Evolutionary conservation across 1,139 yeast genomes (phyloP).

Genomic region (Yamadazyma triangularis): DNA sequence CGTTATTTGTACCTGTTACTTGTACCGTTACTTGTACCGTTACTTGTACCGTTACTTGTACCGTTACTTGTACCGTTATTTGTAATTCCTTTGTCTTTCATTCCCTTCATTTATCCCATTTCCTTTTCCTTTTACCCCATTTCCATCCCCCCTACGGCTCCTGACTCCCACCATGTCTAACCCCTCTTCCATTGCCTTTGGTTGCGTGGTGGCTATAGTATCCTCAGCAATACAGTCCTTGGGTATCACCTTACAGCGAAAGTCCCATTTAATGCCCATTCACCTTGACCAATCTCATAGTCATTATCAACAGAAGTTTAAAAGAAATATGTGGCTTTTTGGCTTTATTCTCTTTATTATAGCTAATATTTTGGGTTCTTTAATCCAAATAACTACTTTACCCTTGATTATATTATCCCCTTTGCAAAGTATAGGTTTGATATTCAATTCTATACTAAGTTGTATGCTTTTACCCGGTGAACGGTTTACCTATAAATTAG

Average conservation of each 20-base stretch:
- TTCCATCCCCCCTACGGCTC: too few species aligned
- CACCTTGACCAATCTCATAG: constrained; percentile 10
- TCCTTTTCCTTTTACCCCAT: too few species aligned
- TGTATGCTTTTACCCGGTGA: constrained; percentile 69
- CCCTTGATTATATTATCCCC: constrained; percentile 82
- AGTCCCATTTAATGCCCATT: constrained; percentile 54
- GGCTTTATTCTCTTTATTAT: constrained; percentile 70
- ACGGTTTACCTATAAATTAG: constrained; percentile 53
- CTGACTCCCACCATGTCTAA: too few species aligned
- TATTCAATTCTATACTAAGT: constrained; percentile 71
- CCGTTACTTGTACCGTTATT: too few species aligned
- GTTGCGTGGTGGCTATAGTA: constrained; percentile 70
- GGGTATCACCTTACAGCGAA: constrained; percentile 80
- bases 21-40: too few species aligned
- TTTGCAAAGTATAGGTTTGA: constrained; percentile 80
- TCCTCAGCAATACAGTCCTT: constrained; percentile 81
- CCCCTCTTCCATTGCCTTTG: constrained; percentile 35
- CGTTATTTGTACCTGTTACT: too few species aligned
- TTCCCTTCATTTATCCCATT: too few species aligned
- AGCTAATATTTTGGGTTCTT: constrained; percentile 76
- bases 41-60: too few species aligned
- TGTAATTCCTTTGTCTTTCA: too few species aligned
- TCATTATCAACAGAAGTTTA: constrained; percentile 34
- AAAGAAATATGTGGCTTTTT: constrained; percentile 66
- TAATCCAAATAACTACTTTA: constrained; percentile 78